phyloP scores from a whole-genome alignment of 2,329 filamentous ascomycete genomes.

The Mycosphaerelloides madeirae region DNA sequence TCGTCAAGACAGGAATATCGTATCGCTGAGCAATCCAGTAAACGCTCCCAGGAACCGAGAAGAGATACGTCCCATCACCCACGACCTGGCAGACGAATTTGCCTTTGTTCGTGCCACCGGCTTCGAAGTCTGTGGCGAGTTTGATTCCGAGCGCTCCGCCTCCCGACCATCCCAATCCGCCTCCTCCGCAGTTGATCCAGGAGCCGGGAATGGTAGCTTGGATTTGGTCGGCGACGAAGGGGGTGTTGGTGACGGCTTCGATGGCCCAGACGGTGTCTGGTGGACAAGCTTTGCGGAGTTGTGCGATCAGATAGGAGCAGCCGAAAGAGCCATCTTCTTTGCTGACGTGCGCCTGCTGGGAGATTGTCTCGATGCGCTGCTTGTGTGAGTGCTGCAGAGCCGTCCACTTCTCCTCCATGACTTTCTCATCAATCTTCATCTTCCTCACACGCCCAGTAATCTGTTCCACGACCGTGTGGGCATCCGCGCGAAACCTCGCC shows the following conservation, averaged over 20 bases:
- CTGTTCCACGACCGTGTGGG: slow-evolving; percentile 60
- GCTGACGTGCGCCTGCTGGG: slow-evolving; percentile 53
- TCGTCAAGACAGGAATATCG: slow-evolving; percentile 60
- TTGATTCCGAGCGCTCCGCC: slow-evolving; percentile 72
- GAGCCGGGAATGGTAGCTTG: slow-evolving; percentile 63
- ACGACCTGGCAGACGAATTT: slow-evolving; percentile 62
- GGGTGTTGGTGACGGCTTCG: slow-evolving; percentile 71
- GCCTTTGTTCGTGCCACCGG: slow-evolving; percentile 48
- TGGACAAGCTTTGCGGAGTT: slow-evolving; percentile 55
- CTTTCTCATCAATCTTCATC: too few species aligned
- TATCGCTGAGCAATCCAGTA: slow-evolving; percentile 67
- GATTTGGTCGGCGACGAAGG: slow-evolving; percentile 65
- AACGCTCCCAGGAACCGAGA: slow-evolving; percentile 60
- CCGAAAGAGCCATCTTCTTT: slow-evolving; percentile 57
- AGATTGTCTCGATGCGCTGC: slow-evolving; percentile 57
- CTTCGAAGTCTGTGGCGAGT: slow-evolving; percentile 56
- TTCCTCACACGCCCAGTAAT: slow-evolving; percentile 40
- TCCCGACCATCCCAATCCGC: slow-evolving; percentile 75
- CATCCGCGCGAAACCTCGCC: slow-evolving; percentile 49
- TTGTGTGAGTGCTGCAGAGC: slow-evolving; percentile 55
- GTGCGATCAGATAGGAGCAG: slow-evolving; percentile 52
- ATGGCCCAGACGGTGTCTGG: slow-evolving; percentile 68
- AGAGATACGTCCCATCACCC: slow-evolving; percentile 64
- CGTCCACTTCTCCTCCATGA: slow-evolving; percentile 18
- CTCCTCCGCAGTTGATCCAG: slow-evolving; percentile 78